A percentile compares a stretch with the other conserved stretches of the same genome.
These are phyloP conservation scores for Magnolia sinica DNA, from an alignment of 164 flowering plant species.

Conservation along the genomic window DNA sequence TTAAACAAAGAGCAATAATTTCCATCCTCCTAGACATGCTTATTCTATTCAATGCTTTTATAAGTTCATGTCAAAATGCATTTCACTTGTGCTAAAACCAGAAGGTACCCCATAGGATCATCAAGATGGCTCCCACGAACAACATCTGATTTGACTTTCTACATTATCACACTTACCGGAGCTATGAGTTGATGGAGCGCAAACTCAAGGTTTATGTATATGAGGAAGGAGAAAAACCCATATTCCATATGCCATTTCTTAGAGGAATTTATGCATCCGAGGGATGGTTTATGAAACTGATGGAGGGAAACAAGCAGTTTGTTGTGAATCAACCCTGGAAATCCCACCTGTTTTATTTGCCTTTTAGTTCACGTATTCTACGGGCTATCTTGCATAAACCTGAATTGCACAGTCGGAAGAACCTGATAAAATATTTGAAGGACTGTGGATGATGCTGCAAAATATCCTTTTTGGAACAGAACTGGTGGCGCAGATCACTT, in stretches of 20 bases:
- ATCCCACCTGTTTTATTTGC: constrained; percentile 16
- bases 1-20: neutral
- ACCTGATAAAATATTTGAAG: neutral
- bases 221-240: constrained; percentile 13
- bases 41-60: neutral
- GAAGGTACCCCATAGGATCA: neutral
- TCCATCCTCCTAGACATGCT: neutral
- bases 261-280: constrained; percentile 14
- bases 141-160: neutral
- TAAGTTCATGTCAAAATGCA: neutral
- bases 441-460: constrained; percentile 15
- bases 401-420: neutral
- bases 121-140: neutral
- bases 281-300: constrained; percentile 18
- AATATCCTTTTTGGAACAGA: constrained; percentile 36
- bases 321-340: constrained; percentile 6
- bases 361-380: constrained; percentile 7
- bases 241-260: constrained; percentile 13
- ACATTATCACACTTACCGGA: constrained; percentile 1
- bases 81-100: neutral
- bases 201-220: constrained; percentile 11
- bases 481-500: constrained; percentile 38
- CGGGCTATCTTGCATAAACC: constrained; percentile 5
- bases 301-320: constrained; percentile 13
- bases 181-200: constrained; percentile 12